Evolutionary conservation across 2,329 filamentous ascomycete species (phyloP).

Genomic region (Sclerotiophoma versabilis): DNA sequence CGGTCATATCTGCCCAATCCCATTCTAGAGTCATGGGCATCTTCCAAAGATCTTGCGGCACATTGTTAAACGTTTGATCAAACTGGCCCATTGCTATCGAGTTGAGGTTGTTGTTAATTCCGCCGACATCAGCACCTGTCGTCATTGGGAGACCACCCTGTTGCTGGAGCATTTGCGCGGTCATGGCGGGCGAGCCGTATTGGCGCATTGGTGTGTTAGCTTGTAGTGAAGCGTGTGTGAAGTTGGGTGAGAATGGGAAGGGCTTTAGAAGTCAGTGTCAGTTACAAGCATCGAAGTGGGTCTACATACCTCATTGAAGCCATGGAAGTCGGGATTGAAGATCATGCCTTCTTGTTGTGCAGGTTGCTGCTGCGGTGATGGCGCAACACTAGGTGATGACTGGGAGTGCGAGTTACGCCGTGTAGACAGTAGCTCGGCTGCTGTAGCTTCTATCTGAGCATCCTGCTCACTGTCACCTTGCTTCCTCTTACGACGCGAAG

Average conservation of each 20-base stretch:
- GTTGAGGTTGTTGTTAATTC: constrained; percentile 36
- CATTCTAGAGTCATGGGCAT: constrained; percentile 96
- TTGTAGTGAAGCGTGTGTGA: constrained; percentile 49
- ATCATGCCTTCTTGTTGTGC: constrained; percentile 38
- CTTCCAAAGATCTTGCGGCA: constrained; percentile 93
- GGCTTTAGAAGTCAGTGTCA: constrained; percentile 37
- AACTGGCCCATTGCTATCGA: constrained; percentile 59
- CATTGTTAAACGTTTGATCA: constrained; percentile 75
- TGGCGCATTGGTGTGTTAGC: constrained; percentile 35
- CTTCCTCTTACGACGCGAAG: constrained; percentile 84
- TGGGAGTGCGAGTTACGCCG: constrained; percentile 36
- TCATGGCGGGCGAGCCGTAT: constrained; percentile 42
- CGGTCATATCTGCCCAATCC: constrained; percentile 70
- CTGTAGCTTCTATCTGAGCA: constrained; percentile 47
- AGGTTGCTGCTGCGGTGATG: constrained; percentile 35
- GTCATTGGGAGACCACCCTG: constrained; percentile 35
- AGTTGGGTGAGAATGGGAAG: constrained; percentile 51
- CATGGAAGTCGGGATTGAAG: constrained; percentile 47
- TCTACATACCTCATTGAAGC: constrained; percentile 47
- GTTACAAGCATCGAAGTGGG: rapidly evolving
- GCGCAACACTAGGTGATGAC: constrained; percentile 13
- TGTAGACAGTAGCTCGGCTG: constrained; percentile 44
- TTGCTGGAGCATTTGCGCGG: constrained; percentile 41
- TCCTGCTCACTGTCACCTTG: constrained; percentile 62
- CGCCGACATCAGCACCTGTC: constrained; percentile 28